Evolutionary conservation across 2,329 filamentous ascomycete genomes (phyloP).

Genomic region (Westerdykella aurantiaca): DNA sequence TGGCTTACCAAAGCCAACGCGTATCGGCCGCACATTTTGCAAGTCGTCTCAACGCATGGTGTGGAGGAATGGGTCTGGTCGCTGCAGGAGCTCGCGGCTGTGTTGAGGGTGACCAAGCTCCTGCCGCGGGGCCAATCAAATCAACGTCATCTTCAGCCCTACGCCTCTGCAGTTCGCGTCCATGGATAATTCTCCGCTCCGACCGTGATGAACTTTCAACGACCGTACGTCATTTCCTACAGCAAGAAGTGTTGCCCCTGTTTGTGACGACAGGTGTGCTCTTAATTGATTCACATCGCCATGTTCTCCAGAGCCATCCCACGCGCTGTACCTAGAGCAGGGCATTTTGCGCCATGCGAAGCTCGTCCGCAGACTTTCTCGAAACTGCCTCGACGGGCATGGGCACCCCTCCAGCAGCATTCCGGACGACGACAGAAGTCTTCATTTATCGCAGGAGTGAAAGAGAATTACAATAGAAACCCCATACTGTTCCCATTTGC

Average conservation of each 20-base stretch:
- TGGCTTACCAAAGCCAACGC: conserved; percentile 55
- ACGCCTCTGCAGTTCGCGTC: conserved; percentile 19
- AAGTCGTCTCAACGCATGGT: conserved; percentile 14
- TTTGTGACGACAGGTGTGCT: too few species aligned
- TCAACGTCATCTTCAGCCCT: conserved; percentile 33
- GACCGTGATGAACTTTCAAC: too few species aligned
- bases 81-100: too few species aligned
- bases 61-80: conserved; percentile 1
- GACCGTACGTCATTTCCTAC: too few species aligned
- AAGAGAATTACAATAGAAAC: conserved; percentile 33
- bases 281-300: conserved; percentile 1
- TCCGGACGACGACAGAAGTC: conserved; percentile 24
- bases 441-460: conserved; percentile 21
- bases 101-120: conserved; percentile 7
- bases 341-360: conserved; percentile 21
- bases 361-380: conserved; percentile 15
- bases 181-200: conserved; percentile 20
- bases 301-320: conserved; percentile 37
- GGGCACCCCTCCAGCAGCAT: conserved; percentile 22
- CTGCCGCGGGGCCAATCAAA: conserved; percentile 7
- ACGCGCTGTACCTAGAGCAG: conserved; percentile 19
- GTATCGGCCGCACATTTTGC: conserved; percentile 63
- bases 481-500: conserved; percentile 38
- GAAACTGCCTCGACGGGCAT: conserved; percentile 18
- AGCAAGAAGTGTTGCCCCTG: too few species aligned